Evolutionary conservation across 306 rosid genomes (phyloP).

Genomic region (Boehmeria nivea): DNA sequence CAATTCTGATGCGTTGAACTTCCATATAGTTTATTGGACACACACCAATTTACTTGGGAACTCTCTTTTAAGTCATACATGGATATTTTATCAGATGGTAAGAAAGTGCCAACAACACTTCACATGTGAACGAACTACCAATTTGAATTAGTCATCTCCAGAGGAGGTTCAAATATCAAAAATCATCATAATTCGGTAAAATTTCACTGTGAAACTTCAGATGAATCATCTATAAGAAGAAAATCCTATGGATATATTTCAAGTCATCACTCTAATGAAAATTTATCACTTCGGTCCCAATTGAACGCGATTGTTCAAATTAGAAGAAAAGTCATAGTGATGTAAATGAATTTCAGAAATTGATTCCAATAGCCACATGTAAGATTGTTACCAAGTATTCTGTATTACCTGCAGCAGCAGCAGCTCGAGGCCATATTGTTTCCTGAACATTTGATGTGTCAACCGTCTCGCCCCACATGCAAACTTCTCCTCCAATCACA

Average conservation of each 20-base stretch:
- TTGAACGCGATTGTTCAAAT: not conserved
- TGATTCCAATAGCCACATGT: too few relatives aligned
- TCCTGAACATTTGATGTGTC: conserved; percentile 82
- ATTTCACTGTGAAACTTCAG: too few relatives aligned
- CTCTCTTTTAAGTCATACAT: too few relatives aligned
- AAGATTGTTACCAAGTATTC: too few relatives aligned
- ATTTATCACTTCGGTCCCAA: not conserved
- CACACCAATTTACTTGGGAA: not conserved
- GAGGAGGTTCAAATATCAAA: not conserved
- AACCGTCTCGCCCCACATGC: conserved; percentile 93
- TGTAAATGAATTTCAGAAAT: too few relatives aligned
- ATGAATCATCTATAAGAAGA: too few relatives aligned
- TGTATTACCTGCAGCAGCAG: conserved; percentile 99
- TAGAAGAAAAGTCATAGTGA: not conserved
- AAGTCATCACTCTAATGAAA: not conserved
- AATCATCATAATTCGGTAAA: too few relatives aligned
- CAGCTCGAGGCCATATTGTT: conserved; percentile 99
- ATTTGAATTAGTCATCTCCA: not conserved
- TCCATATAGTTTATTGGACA: not conserved
- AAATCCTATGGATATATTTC: too few relatives aligned
- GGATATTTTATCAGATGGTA: not conserved
- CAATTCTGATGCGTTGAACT: too few relatives aligned
- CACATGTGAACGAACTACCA: not conserved
- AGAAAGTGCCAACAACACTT: not conserved
- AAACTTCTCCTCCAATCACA: conserved; percentile 93